phyloP scores from a whole-genome alignment of 345 rosid species.

The Eucalyptus cladocalyx region DNA sequence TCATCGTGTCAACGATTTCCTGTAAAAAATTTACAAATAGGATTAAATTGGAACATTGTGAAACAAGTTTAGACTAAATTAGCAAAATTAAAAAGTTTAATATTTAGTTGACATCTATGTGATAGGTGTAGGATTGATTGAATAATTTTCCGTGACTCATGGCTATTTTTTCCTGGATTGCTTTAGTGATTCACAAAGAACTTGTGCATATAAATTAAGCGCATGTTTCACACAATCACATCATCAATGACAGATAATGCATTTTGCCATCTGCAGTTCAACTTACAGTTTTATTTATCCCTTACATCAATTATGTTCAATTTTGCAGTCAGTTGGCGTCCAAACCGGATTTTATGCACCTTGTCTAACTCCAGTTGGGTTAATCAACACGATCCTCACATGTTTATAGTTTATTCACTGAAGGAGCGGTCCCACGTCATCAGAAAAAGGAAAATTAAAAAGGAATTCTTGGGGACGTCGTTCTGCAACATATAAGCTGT shows the following conservation, averaged over 20 bases:
- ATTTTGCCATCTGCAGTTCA: background rate
- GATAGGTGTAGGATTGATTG: accelerated
- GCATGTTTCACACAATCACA: background rate
- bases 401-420: background rate
- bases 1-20: background rate
- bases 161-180: background rate
- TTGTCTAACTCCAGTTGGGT: accelerated
- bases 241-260: background rate
- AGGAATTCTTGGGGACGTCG: background rate
- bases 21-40: accelerated
- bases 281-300: background rate
- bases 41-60: background rate
- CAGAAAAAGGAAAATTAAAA: background rate
- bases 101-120: accelerated
- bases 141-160: background rate
- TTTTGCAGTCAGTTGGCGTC: background rate
- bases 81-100: background rate
- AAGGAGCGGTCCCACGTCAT: background rate
- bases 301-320: background rate
- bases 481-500: background rate
- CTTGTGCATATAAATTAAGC: background rate
- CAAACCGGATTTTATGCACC: background rate
- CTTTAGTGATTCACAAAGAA: background rate
- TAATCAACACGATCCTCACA: background rate
- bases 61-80: background rate